Evolutionary conservation across 441 rosid genomes (phyloP), one percentile per base, ranked within the genome.

Genomic region (Populus hybrid): DNA sequence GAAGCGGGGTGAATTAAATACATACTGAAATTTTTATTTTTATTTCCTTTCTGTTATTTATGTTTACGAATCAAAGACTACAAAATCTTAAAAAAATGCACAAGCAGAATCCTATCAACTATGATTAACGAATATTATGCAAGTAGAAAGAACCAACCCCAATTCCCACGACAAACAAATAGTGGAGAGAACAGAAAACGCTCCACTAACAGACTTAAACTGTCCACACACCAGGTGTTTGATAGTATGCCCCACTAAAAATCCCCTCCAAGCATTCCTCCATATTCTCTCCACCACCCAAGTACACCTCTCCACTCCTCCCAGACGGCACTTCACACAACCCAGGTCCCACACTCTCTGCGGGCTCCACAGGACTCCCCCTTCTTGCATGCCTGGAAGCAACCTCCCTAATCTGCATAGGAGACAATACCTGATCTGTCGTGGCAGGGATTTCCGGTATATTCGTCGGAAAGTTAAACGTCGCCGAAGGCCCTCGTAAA

Each of bases 351-450:
- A 4, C 57, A 46, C 30, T 21, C 26, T 21, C 66, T 61, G 20
- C 73, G 9, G 42, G 71, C 75, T 57, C 80, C 69, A 35, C 67
- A 42, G 46, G 40, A 18, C 26, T 30, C 21, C 3, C 63, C 28
- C 79, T 70, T 10, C 78, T 77, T 0, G 91, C 85, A 67, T 85
- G 89, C 73, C 80, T 78, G 4, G 75, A 63, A n/a, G 91, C 91
- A n/a, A 72, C 81, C 71, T 81, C 84, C 70, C 84, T 85, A 59
- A 89, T 83, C 85, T 85, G 85, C 50, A 74, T 20, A 0, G 87
- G 84, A 4, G 88, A 82, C 61, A 85, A 69, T 8, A 73, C 82
- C 8, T 30, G 32, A 30, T 34, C 11, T 0, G 23, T 3, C 0
- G 66, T 69, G 66, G 53, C 67, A 9, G 87, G 78, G 10, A 87